Percentiles rank a stretch among this genome's conserved stretches.
Evolutionary conservation across 495 filamentous ascomycete species (phyloP).

Genomic region (Terfezia boudieri): DNA sequence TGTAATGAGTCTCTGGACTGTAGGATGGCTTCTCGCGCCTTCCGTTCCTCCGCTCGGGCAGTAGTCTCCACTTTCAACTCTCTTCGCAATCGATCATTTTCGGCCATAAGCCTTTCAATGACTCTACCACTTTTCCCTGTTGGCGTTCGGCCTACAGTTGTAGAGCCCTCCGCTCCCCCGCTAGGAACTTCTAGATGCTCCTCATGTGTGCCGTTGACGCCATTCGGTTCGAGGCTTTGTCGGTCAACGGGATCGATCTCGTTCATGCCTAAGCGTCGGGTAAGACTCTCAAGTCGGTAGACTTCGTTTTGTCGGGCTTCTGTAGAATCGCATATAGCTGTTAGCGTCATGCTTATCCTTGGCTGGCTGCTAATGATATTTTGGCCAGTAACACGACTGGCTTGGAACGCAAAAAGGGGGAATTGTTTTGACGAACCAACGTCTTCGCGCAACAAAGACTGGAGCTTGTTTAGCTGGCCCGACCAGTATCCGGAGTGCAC

Average conservation of each 20-base stretch:
- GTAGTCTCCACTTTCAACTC: constrained; percentile 55
- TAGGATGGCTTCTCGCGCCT: constrained; percentile 48
- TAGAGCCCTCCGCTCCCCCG: not conserved
- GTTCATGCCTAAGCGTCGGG: not conserved
- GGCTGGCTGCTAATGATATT: too few relatives aligned
- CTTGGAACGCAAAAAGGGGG: not conserved
- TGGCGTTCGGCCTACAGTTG: constrained; percentile 17
- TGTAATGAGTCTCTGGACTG: constrained; percentile 47
- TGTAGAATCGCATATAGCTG: not conserved
- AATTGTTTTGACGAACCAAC: not conserved
- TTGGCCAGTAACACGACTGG: not conserved
- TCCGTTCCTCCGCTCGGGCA: constrained; percentile 48
- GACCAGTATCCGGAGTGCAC: not conserved
- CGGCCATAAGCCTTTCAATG: constrained; percentile 69
- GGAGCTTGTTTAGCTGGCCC: not conserved
- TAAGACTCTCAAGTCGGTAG: not conserved
- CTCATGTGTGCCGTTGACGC: not conserved
- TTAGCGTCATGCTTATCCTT: not conserved
- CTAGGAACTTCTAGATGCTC: not conserved
- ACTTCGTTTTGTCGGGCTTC: not conserved
- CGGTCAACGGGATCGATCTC: not conserved
- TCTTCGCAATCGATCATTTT: constrained; percentile 64
- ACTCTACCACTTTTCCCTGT: constrained; percentile 75
- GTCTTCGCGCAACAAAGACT: not conserved
- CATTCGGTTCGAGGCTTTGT: not conserved